Conservation (phyloP, 1,284 basidiomycete genomes). For the Salmacisia buchloeana region DNA sequence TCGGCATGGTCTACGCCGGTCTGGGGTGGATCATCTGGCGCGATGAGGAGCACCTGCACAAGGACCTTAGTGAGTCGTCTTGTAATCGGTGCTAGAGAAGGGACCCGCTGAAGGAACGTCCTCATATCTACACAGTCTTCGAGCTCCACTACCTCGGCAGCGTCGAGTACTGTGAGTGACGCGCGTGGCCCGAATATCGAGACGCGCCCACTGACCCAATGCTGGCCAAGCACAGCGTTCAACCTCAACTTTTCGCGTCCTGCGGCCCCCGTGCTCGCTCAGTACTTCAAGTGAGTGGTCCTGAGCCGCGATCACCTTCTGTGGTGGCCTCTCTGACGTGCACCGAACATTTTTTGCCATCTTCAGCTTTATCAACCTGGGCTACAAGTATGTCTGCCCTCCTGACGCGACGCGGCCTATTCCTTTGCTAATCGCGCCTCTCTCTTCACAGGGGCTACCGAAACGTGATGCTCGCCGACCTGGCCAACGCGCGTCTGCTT, state of each 20-base stretch:
- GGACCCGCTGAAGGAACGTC: background rate
- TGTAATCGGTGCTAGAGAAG: background rate
- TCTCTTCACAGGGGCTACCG: constrained; percentile 41
- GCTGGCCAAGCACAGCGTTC: constrained; percentile 58
- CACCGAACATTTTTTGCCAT: background rate
- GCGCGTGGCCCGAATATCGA: background rate
- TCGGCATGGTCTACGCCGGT: constrained; percentile 77
- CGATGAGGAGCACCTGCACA: constrained; percentile 53
- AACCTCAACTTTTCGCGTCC: constrained; percentile 92
- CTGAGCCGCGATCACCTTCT: background rate
- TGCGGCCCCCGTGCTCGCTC: constrained; percentile 80
- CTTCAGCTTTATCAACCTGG: constrained; percentile 39
- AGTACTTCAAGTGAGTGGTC: constrained; percentile 68
- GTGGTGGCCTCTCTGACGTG: background rate
- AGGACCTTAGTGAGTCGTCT: constrained; percentile 24
- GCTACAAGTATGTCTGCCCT: constrained; percentile 24
- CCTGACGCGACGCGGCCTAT: background rate
- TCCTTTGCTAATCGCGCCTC: constrained; percentile 16
- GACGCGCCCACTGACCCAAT: background rate
- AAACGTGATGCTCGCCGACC: constrained; percentile 62
- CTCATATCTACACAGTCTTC: constrained; percentile 63
- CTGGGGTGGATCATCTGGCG: constrained; percentile 49
- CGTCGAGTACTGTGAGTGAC: constrained; percentile 28
- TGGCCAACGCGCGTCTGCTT: constrained; percentile 72
- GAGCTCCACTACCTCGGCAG: constrained; percentile 65